Evolutionary conservation across 2,329 filamentous ascomycete species (phyloP), one percentile per base, ranked within the genome.

Genomic region (Neopestalotiopsis rosae): DNA sequence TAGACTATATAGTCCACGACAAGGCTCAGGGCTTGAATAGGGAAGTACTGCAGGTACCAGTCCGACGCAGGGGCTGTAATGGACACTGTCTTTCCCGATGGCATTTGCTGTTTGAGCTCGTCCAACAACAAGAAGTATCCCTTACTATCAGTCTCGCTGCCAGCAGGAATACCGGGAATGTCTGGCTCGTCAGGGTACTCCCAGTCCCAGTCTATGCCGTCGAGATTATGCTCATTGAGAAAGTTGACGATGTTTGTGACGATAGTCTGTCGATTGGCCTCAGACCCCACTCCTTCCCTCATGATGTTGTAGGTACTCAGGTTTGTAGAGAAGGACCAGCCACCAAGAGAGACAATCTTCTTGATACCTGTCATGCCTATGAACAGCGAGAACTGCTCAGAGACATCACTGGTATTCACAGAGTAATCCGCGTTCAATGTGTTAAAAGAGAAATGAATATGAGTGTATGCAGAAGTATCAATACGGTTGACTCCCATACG

Each of bases 291-390:
- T 30, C 68, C 80, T 2, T 81, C 66, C 1, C 81, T 74, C 61
- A 84, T 77, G 38, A 83, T 79, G 10, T 68, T 45, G 67, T 76
- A 82, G 0, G 79, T 81, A 12, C 32, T 70, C 0, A 75, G 72
- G 14, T 76, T 72, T 0, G 82, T 84, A 0, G 76, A 81, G 68
- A 81, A 82, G 0, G 68, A 74, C 83, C 83, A 85, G 13, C 83
- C 83, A n/a, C 83, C 83, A 68, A 85, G 78, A 0, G 80, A 79
- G 2, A 85, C 34, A 52, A 85, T 81, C 9, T 71, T 72, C 67
- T 83, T 81, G 49, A 76, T 28, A 12, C 73, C 72, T 2, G 42
- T 69, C n/a, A 79, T 52, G 0, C 69, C 66, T 34, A 72, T 73
- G 66, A 82, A 81, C 28, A 14, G 24, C 6, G n/a, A 24, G 4